Conservation (phyloP, 2,329 filamentous ascomycete species). For the Kalaharituber pfeilii region DNA sequence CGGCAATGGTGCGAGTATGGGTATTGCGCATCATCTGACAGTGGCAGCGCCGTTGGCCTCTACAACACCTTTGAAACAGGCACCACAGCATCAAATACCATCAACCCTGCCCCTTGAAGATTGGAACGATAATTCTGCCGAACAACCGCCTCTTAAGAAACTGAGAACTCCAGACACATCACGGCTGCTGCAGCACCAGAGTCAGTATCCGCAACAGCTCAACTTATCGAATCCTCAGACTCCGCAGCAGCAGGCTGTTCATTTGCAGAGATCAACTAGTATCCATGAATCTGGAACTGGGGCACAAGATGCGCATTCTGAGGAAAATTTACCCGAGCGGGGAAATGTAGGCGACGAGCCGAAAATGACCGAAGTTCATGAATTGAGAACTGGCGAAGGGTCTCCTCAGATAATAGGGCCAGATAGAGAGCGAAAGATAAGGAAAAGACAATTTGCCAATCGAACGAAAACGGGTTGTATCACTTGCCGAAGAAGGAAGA, state of each 20-base stretch:
- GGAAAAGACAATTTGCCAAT: slow-evolving; percentile 77
- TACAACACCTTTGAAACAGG: neutral
- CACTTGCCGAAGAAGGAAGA: slow-evolving; percentile 81
- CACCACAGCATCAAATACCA: too few relatives aligned
- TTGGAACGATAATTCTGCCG: neutral
- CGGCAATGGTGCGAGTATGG: neutral
- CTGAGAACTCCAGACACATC: neutral
- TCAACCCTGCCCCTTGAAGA: neutral
- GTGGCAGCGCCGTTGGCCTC: neutral
- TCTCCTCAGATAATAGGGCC: neutral
- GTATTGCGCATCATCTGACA: neutral
- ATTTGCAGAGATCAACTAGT: neutral
- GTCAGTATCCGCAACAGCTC: neutral
- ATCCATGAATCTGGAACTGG: neutral
- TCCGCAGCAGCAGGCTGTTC: neutral
- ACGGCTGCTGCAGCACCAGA: neutral
- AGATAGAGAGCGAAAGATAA: slow-evolving; percentile 35
- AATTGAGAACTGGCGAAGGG: neutral
- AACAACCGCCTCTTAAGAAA: neutral
- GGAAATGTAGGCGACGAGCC: neutral
- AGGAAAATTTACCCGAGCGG: neutral
- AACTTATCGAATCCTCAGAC: neutral
- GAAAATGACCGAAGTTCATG: neutral
- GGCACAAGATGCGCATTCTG: too few relatives aligned
- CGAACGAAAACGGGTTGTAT: slow-evolving; percentile 90